A percentile compares a stretch with the other conserved stretches of the same genome.
These are phyloP conservation scores for Ganoderma leucocontextum DNA, from an alignment of 1,284 basidiomycete genomes.

Conservation along the genomic window DNA sequence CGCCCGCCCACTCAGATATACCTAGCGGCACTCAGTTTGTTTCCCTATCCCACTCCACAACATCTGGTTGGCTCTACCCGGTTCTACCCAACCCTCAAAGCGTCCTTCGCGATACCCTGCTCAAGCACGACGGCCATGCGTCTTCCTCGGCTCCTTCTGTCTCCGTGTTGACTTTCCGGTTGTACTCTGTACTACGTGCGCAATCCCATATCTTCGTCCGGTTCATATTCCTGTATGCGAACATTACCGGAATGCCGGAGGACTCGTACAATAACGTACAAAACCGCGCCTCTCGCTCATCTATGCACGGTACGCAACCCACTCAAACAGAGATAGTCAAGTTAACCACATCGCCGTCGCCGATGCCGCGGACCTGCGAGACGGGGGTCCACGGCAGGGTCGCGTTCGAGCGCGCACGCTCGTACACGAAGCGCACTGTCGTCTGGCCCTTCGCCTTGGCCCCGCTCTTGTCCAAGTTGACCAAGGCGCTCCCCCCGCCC, in stretches of 20 bases:
- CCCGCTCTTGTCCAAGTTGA: slow-evolving; percentile 4
- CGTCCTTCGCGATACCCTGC: not conserved
- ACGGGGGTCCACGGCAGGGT: slow-evolving; percentile 14
- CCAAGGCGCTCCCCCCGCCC: slow-evolving; percentile 1
- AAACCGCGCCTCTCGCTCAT: not conserved
- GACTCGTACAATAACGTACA: not conserved
- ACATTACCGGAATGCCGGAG: slow-evolving; percentile 1
- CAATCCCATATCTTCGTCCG: not conserved
- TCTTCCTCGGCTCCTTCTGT: not conserved
- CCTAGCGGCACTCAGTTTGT: not conserved
- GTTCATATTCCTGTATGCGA: not conserved
- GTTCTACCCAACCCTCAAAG: not conserved
- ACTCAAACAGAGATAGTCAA: slow-evolving; percentile 5
- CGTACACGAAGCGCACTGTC: slow-evolving; percentile 18
- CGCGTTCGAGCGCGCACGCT: slow-evolving; percentile 20
- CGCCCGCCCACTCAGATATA: not conserved
- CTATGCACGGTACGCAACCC: not conserved
- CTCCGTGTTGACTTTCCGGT: not conserved
- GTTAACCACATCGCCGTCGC: slow-evolving; percentile 7
- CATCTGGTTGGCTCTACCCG: not conserved
- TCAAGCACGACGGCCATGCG: not conserved
- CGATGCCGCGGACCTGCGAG: slow-evolving; percentile 12
- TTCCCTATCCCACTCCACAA: not conserved
- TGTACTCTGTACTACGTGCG: not conserved
- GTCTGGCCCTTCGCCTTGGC: slow-evolving; percentile 8